These are phyloP conservation scores for apple (Malus domestica) DNA, from an alignment of 306 rosid genomes.

Conservation along the genomic window ASM211411v1 NC_041793.1:44230001-44230500, in stretches of 20 bases:
- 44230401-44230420: not conserved
- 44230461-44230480: constrained; percentile 62
- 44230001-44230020: not conserved
- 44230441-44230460: constrained; percentile 72
- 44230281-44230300: not conserved
- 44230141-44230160: not conserved
- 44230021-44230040: not conserved
- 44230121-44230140: not conserved
- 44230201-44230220: not conserved
- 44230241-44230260: too few species aligned
- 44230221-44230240: not conserved
- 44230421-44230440: constrained; percentile 33
- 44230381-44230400: not conserved
- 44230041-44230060: not conserved
- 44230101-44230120: not conserved
- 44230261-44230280: not conserved
- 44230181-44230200: constrained; percentile 4
- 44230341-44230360: not conserved
- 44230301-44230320: not conserved
- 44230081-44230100: not conserved
- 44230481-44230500: constrained; percentile 40
- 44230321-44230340: not conserved
- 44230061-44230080: not conserved
- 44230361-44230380: not conserved
- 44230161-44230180: not conserved